These are phyloP conservation scores for Chaetoceros tenuissimus DNA, from an alignment of 108 stramenopile species.

Conservation along the genomic window DNA sequence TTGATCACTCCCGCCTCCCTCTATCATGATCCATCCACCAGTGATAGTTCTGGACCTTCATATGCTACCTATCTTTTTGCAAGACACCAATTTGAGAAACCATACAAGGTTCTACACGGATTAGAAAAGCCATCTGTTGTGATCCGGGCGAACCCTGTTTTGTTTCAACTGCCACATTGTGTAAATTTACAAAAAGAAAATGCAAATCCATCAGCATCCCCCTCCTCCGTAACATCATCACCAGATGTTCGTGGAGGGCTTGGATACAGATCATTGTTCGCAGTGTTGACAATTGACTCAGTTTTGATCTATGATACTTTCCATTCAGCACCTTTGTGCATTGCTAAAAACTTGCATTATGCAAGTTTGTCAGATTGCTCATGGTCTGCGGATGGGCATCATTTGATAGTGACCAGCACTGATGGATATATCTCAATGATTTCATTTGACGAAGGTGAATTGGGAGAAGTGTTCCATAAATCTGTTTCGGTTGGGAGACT, in stretches of 20 bases:
- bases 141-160: slow-evolving; percentile 69
- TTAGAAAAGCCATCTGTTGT: slow-evolving; percentile 80
- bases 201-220: background rate
- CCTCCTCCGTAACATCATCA: slow-evolving; percentile 22
- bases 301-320: slow-evolving; percentile 79
- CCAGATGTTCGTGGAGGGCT: slow-evolving; percentile 17
- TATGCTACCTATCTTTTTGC: slow-evolving; percentile 74
- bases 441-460: slow-evolving; percentile 65
- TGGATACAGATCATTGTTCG: slow-evolving; percentile 74
- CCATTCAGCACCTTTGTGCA: slow-evolving; percentile 53
- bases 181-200: background rate
- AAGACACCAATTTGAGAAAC: slow-evolving; percentile 73
- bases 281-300: slow-evolving; percentile 68
- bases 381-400: slow-evolving; percentile 75
- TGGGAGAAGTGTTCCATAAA: slow-evolving; percentile 46
- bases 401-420: slow-evolving; percentile 65
- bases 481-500: too few species aligned
- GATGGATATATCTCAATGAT: slow-evolving; percentile 84
- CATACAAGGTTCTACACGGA: slow-evolving; percentile 65
- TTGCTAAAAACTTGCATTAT: slow-evolving; percentile 75
- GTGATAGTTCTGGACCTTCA: slow-evolving; percentile 21
- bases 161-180: slow-evolving; percentile 50
- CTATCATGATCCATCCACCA: slow-evolving; percentile 33
- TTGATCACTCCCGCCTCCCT: slow-evolving; percentile 86
- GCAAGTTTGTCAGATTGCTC: slow-evolving; percentile 73